Evolutionary conservation across 164 flowering plant species (phyloP), one percentile per base, ranked within the genome.

Genomic region (Liquidambar formosana): DNA sequence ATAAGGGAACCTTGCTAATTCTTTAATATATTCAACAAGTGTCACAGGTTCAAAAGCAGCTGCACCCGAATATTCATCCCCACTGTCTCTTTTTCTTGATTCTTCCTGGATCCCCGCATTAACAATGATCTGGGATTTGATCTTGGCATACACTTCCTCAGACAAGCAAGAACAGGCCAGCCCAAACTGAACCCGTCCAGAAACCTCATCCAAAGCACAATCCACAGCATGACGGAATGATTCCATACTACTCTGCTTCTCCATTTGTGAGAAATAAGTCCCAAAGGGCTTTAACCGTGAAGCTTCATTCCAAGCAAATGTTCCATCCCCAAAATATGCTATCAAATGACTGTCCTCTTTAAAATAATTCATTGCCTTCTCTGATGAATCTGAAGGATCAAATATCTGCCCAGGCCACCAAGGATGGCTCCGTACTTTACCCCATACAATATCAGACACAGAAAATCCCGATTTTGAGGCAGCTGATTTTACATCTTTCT

Each of bases 341-440:
- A 94, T 76, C 71, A 94, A 75, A 68, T 68, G 59, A 21, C 79
- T 27, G 10, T 71, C 85, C 46, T 68, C 79, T 70, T 81, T 94
- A 43, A 62, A 80, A 76, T 90, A 72, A 62, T 76, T 85, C 76
- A 57, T 65, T 28, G 96, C 96, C 66, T 72, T 71, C 16, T 80
- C 70, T n/a, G 97, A 84, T 18, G 93, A 70, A 80, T 79, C 86
- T 0, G 81, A 74, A 13, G 87, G 81, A 67, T 80, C 85, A 83
- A 81, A 83, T 74, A 94, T 83, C 86, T 92, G 96, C 15, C 92
- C 98, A 21, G 98, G 98, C 98, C 98, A 94, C 98, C 98, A 94
- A 0, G 94, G 96, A 74, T 92, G 94, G 71, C 92, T 88, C 81
- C 76, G 82, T 21, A 94, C 90, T 77, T 92, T 94, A 47, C 96